Evolutionary conservation across 1,139 yeast species (phyloP).

Genomic region (Nakaseomyces nivariensis): DNA sequence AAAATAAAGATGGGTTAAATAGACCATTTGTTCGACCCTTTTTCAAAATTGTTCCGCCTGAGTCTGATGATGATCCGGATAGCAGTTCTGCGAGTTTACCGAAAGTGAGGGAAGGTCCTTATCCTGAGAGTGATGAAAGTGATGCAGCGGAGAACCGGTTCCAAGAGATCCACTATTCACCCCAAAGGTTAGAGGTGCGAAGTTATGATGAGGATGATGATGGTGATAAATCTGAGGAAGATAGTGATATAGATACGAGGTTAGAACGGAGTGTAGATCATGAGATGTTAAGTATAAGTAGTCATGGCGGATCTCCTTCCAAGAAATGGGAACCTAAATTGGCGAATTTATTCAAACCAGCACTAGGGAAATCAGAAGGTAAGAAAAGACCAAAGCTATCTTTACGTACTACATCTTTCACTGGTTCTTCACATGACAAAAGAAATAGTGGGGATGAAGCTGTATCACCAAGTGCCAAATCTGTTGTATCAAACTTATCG

Average conservation of each 20-base stretch:
- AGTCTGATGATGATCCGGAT: neutral
- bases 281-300: conserved; percentile 6
- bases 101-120: neutral
- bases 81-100: neutral
- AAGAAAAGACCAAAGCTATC: conserved; percentile 13
- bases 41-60: conserved; percentile 5
- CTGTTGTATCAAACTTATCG: conserved; percentile 4
- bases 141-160: neutral
- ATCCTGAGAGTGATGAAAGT: neutral
- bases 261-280: neutral
- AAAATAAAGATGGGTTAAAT: neutral
- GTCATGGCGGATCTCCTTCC: conserved; percentile 6
- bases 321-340: conserved; percentile 9
- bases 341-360: conserved; percentile 13
- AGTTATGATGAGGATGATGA: conserved; percentile 2
- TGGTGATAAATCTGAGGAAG: neutral
- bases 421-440: neutral
- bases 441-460: conserved; percentile 1
- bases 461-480: conserved; percentile 5
- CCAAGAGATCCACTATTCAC: neutral
- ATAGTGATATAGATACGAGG: neutral
- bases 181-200: neutral
- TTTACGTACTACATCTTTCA: conserved; percentile 12
- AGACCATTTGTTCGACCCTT: conserved; percentile 3
- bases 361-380: conserved; percentile 3